phyloP scores from a whole-genome alignment of 108 stramenopile genomes.

The Cylindrotheca closterium region DNA sequence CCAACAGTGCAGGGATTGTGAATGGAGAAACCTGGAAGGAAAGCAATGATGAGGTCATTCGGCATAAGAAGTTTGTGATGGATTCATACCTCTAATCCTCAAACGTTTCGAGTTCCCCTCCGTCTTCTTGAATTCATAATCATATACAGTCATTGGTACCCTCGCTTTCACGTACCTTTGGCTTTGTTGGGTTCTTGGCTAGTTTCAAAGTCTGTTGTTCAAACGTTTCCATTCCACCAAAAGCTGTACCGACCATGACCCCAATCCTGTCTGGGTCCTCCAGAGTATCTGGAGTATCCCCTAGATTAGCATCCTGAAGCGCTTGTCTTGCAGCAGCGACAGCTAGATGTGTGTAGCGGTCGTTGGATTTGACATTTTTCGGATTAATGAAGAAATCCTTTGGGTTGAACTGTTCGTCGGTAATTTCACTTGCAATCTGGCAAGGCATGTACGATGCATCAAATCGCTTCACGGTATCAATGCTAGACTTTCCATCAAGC shows the following conservation, averaged over 20 bases:
- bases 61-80: background rate
- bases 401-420: constrained; percentile 85
- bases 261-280: constrained; percentile 77
- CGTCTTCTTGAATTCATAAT: background rate
- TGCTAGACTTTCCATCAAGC: constrained; percentile 71
- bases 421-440: constrained; percentile 86
- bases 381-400: constrained; percentile 81
- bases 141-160: no score
- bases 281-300: constrained; percentile 80
- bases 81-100: background rate
- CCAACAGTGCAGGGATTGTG: constrained; percentile 92
- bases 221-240: constrained; percentile 94
- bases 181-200: constrained; percentile 72
- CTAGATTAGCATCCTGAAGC: constrained; percentile 80
- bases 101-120: background rate
- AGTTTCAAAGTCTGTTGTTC: constrained; percentile 91
- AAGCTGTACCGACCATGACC: constrained; percentile 95
- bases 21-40: constrained; percentile 82
- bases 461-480: constrained; percentile 73
- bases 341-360: constrained; percentile 95
- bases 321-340: constrained; percentile 90
- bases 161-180: constrained; percentile 85
- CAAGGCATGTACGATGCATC: constrained; percentile 86
- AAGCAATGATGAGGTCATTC: background rate
- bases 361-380: constrained; percentile 90